Evolutionary conservation across 306 rosid genomes (phyloP), one percentile per base, ranked within the genome.

Genomic region (Quillaja saponaria): DNA sequence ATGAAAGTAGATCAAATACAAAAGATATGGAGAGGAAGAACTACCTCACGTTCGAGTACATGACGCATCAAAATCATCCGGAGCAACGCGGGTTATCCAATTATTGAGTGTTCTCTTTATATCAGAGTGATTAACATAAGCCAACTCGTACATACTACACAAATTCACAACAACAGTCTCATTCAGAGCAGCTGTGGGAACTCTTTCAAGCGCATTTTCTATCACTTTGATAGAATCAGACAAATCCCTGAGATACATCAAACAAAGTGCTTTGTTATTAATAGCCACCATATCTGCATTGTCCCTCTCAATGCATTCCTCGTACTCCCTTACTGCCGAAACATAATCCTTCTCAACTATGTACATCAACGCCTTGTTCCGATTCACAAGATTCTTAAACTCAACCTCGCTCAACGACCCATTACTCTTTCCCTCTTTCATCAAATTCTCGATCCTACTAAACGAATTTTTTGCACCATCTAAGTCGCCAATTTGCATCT

Each of bases 91-190:
- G 35, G 90, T 84, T 63, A 91, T 88, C 98, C 98, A 91, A 80
- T 67, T 91, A 73, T 84, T 91, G 45, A 91, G 90, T 5, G 96
- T 91, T 74, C 84, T 79, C 84, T 91, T 91, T 57, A 81, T 61
- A 65, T 91, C 97, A 9, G 95, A 83, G 69, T 91, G 98, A 82
- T 91, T 88, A 33, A 91, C 95, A 75, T 91, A 86, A 2, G 98
- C 98, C 81, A 91, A 77, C 68, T 88, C 98, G 18, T 88, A 91
- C 98, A 91, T 91, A 61, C 98, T 91, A 68, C 98, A 91, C 80
- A 91, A 74, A 76, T 88, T 88, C 57, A 86, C 92, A 35, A 91
- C 83, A 50, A 91, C 60, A 0, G 98, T 88, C 68, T 91, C 98
- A 8, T 86, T 86, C 44, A 91, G 77, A 8, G 96, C 95, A 68